Evolutionary conservation across 306 rosid species (phyloP), one percentile per base, ranked within the genome.

Genomic region (Pachyrhizus erosus): DNA sequence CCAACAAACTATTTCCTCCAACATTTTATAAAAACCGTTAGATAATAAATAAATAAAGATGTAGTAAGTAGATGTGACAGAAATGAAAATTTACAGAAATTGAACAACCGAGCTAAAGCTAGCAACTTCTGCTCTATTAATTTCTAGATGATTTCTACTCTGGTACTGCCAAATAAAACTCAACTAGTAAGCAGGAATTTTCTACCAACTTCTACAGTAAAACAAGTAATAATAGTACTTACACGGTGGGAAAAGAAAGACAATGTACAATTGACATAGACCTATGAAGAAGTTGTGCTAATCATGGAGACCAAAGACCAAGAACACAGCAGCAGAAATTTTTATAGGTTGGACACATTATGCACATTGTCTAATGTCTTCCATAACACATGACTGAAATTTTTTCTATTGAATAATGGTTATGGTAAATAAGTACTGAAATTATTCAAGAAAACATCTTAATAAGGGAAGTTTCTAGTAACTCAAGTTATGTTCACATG

Each of bases 61-160:
- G 9, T 33, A 78, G 24, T n/a, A 64, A 64, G 49, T 67, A 54
- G 69, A 42, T 23, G 57, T 31, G 24, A 49, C 11, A 67, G 10
- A 24, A 66, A 51, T 8, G 51, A 54, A 21, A 55, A n/a, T 69
- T 24, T 17, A 79, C 9, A 11, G 58, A 55, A 69, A 39, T 40
- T 55, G 61, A 55, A 72, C 5, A 69, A 61, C 2, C 4, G 15
- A 26, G 40, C 33, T 55, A 40, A 79, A 24, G 70, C 60, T 43
- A 40, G 37, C 58, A 40, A n/a, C 49, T 37, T 17, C 42, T 37
- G 18, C 14, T 43, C 31, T 11, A 76, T 24, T 20, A 65, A 33
- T 24, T 49, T 24, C 13, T 8, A 33, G 75, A 51, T 42, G 45
- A 66, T 21, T 77, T 49, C 39, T 65, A 66, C 82, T 31, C 54